Conservation (phyloP, 2,329 filamentous ascomycete genomes). For the Monosporascus sp. region DNA sequence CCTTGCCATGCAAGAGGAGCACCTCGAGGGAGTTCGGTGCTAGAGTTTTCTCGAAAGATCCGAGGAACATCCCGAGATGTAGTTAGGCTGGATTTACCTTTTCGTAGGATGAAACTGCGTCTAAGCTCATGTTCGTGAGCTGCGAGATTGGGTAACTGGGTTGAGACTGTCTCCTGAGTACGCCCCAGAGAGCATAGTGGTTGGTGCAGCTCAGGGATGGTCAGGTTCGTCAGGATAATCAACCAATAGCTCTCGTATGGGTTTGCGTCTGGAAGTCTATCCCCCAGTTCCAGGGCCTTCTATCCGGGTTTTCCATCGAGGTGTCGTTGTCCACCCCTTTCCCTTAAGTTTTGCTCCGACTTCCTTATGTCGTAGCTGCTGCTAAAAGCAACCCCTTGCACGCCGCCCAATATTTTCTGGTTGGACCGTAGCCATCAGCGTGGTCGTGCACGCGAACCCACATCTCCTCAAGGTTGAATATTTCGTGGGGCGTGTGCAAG, state of each 20-base stretch:
- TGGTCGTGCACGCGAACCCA: slow-evolving; percentile 86
- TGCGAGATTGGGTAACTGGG: slow-evolving; percentile 31
- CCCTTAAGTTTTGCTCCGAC: slow-evolving; percentile 2
- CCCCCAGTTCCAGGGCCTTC: slow-evolving; percentile 66
- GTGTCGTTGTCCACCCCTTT: slow-evolving; percentile 27
- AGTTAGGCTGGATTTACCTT: slow-evolving; percentile 71
- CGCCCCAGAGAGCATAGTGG: slow-evolving; percentile 70
- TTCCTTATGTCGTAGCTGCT: slow-evolving; percentile 55
- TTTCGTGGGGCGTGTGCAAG: slow-evolving; percentile 56
- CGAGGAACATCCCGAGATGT: slow-evolving; percentile 61
- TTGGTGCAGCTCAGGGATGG: slow-evolving; percentile 67
- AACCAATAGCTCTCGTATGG: slow-evolving; percentile 67
- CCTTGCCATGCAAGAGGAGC: slow-evolving; percentile 66
- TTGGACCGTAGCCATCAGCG: slow-evolving; percentile 29
- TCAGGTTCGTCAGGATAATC: slow-evolving; percentile 64
- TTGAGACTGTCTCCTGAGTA: slow-evolving; percentile 57
- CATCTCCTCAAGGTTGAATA: slow-evolving; percentile 63
- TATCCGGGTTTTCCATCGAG: slow-evolving; percentile 57
- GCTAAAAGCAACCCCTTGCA: slow-evolving; percentile 63
- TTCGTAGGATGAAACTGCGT: slow-evolving; percentile 59
- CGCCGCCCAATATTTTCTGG: slow-evolving; percentile 54
- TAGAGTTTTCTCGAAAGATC: slow-evolving; percentile 71
- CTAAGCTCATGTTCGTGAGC: slow-evolving; percentile 26
- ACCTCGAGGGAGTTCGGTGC: slow-evolving; percentile 75
- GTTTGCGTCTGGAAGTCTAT: slow-evolving; percentile 67